Percentiles rank a stretch among this genome's conserved stretches.
phyloP scores from a whole-genome alignment of 2,329 filamentous ascomycete species.

The Ceratocystis alfenasii region DNA sequence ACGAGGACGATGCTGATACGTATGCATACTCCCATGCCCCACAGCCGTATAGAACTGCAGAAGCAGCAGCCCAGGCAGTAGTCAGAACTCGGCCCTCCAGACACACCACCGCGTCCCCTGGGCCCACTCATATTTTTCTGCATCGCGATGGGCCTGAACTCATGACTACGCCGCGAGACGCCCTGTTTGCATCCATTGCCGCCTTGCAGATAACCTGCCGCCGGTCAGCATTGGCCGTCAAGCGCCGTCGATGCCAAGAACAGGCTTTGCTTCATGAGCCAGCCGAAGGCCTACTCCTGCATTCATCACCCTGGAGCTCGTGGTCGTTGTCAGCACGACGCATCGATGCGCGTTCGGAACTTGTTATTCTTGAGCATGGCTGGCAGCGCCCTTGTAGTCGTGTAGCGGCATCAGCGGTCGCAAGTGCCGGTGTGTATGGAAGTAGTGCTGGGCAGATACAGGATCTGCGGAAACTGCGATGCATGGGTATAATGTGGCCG shows the following conservation, averaged over 20 bases:
- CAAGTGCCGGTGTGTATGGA: conserved; percentile 10
- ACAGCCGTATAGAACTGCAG: not conserved
- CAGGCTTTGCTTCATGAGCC: not conserved
- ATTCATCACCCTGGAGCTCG: conserved; percentile 16
- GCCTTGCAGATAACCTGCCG: conserved; percentile 12
- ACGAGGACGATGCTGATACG: not conserved
- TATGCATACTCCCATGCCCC: not conserved
- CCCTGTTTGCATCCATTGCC: not conserved
- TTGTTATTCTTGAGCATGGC: conserved; percentile 19
- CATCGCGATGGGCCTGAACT: conserved; percentile 17
- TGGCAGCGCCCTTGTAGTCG: conserved; percentile 19
- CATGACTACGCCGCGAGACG: conserved; percentile 13
- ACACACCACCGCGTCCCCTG: not conserved
- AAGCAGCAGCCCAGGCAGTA: not conserved
- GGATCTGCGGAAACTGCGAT: conserved; percentile 3
- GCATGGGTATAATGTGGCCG: conserved; percentile 17
- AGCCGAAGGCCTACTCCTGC: not conserved
- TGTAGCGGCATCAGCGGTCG: conserved; percentile 4
- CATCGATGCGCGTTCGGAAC: conserved; percentile 9
- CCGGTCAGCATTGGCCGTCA: not conserved
- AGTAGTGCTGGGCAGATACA: conserved; percentile 14
- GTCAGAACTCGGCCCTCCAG: not conserved
- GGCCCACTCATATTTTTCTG: conserved; percentile 12
- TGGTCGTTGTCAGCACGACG: conserved; percentile 15
- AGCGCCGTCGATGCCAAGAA: not conserved